phyloP scores from a whole-genome alignment of 2,329 filamentous ascomycete genomes.

The Stagonosporopsis tanaceti region DNA sequence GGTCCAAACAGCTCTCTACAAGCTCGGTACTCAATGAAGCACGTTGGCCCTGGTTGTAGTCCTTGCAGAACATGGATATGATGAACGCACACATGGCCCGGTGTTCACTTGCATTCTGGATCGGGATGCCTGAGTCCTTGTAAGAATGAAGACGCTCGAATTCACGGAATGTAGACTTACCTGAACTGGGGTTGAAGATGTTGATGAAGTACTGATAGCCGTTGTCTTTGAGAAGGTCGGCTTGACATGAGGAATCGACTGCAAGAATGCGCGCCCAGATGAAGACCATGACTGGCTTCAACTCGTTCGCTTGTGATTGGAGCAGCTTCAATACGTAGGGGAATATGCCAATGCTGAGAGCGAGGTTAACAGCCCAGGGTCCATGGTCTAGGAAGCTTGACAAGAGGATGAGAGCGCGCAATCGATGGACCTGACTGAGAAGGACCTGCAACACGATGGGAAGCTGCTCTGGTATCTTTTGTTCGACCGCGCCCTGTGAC shows the following conservation, averaged over 20 bases:
- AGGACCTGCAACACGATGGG: slow-evolving; percentile 96
- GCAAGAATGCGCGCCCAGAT: slow-evolving; percentile 97
- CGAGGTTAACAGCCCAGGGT: slow-evolving; percentile 98
- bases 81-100: slow-evolving; percentile 99
- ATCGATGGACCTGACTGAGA: slow-evolving; percentile 91
- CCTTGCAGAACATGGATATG: slow-evolving; percentile 94
- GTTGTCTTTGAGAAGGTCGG: slow-evolving; percentile 93
- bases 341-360: slow-evolving; percentile 97
- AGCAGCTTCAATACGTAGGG: slow-evolving; percentile 97
- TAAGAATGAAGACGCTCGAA: slow-evolving; percentile 12
- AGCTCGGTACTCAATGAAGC: slow-evolving; percentile 92
- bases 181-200: slow-evolving; percentile 84
- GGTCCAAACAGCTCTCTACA: slow-evolving; percentile 84
- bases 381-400: slow-evolving; percentile 94
- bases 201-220: slow-evolving; percentile 96
- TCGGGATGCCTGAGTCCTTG: slow-evolving; percentile 68
- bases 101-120: slow-evolving; percentile 90
- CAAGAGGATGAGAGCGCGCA: slow-evolving; percentile 88
- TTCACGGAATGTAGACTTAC: slow-evolving; percentile 15
- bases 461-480: slow-evolving; percentile 90
- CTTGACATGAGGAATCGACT: slow-evolving; percentile 92
- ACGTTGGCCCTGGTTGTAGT: slow-evolving; percentile 88
- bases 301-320: slow-evolving; percentile 90
- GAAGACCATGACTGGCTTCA: slow-evolving; percentile 99
- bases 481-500: slow-evolving; percentile 80